Conservation (phyloP, 768 basidiomycete genomes). For the Leucocoprinus leucothites region DNA sequence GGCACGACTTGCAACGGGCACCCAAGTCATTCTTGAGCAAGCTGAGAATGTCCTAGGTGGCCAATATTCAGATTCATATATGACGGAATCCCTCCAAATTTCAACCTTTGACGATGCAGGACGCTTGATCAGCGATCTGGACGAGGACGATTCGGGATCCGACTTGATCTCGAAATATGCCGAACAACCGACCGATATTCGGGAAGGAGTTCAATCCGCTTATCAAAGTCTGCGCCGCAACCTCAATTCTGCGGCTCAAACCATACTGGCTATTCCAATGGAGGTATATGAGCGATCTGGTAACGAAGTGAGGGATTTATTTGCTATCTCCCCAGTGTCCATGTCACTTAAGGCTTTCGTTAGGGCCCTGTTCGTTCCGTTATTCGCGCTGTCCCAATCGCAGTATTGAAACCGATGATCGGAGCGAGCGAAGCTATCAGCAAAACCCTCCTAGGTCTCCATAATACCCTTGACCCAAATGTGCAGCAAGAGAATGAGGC, state of each 20-base stretch:
- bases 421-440: constrained; percentile 96
- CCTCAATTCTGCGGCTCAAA: constrained; percentile 92
- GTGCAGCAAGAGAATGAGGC: constrained; percentile 81
- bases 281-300: constrained; percentile 96
- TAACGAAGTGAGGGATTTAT: constrained; percentile 63
- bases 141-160: constrained; percentile 42
- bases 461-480: constrained; percentile 89
- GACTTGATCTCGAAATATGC: constrained; percentile 88
- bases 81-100: constrained; percentile 62
- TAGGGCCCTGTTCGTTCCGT: constrained; percentile 93
- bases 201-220: constrained; percentile 88
- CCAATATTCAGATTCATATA: constrained; percentile 62
- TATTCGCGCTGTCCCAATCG: constrained; percentile 95
- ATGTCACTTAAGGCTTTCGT: constrained; percentile 8
- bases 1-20: constrained; percentile 91
- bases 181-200: constrained; percentile 80
- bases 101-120: constrained; percentile 33
- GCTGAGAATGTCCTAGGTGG: constrained; percentile 89
- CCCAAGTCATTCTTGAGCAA: constrained; percentile 95
- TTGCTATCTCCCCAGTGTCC: background rate
- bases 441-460: constrained; percentile 90
- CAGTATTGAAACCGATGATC: constrained; percentile 97
- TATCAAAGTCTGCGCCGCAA: constrained; percentile 86
- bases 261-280: constrained; percentile 98
- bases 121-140: constrained; percentile 21